Conservation (phyloP, 768 basidiomycete species). For the Gloeostereum incarnatum region DNA sequence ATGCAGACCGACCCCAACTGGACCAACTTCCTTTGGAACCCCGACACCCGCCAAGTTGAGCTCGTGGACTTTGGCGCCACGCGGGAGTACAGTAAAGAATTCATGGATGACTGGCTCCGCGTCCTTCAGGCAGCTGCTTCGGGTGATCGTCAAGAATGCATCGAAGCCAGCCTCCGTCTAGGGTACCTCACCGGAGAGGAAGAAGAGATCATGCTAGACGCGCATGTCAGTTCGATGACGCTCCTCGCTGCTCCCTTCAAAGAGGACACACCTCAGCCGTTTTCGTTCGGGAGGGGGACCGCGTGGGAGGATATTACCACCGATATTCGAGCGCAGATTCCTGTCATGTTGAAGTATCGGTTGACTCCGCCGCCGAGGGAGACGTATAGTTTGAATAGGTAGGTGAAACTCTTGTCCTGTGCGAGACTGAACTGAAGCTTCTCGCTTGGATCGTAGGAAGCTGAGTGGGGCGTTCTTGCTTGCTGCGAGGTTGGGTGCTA, state of each 20-base stretch:
- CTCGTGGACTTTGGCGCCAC: conserved; percentile 97
- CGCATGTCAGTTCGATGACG: conserved; percentile 77
- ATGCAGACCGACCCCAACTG: conserved; percentile 99
- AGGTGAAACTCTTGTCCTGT: conserved; percentile 10
- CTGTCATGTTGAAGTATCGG: conserved; percentile 81
- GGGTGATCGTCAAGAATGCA: conserved; percentile 59
- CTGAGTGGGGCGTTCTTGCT: conserved; percentile 76
- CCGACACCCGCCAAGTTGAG: conserved; percentile 43
- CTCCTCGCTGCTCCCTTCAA: conserved; percentile 86
- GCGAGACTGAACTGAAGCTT: not conserved
- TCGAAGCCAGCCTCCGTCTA: conserved; percentile 66
- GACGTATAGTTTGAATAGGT: conserved; percentile 92
- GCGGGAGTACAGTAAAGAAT: conserved; percentile 71
- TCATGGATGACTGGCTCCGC: conserved; percentile 81
- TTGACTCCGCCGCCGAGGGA: conserved; percentile 90
- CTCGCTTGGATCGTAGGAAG: conserved; percentile 37
- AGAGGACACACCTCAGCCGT: conserved; percentile 51
- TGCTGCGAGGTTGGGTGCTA: conserved; percentile 65
- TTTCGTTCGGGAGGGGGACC: conserved; percentile 66
- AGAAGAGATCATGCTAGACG: conserved; percentile 73
- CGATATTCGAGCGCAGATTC: conserved; percentile 73
- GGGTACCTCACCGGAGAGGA: conserved; percentile 91
- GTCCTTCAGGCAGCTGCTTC: conserved; percentile 76
- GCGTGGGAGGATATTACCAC: conserved; percentile 65
- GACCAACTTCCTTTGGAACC: conserved; percentile 94